Evolutionary conservation across 2,329 filamentous ascomycete species (phyloP), one percentile per base, ranked within the genome.

Genomic region (Lojkania enalia): DNA sequence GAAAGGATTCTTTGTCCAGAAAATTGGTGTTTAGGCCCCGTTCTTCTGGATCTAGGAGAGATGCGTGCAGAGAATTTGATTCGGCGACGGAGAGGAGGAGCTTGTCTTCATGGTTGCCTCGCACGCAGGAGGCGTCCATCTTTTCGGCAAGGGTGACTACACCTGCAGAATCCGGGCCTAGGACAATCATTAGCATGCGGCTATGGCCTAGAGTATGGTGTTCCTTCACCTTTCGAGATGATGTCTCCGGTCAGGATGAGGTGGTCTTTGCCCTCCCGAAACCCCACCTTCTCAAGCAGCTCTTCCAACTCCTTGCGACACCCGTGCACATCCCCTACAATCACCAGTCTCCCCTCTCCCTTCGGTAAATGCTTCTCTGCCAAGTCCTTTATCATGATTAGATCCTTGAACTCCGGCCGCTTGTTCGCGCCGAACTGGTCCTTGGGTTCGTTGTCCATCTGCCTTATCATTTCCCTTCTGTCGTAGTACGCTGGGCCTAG

Each of bases 271-370:
- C 76, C 71, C 19, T 71, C 64, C 47, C 85, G 69, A 69, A 89
- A 92, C 13, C 76, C 65, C 16, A 87, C 73, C 60, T 88, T 84
- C 4, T 78, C 66, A 19, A 97, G 78, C 11, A 97, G 77, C 13
- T 76, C 48, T 51, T 66, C 54, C 20, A 70, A 77, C 49, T 90
- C 81, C 11, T 79, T 67, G 56, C 82, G 82, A 75, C 94, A 94
- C 37, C 94, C 94, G 72, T 97, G 92, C 12, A 97, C 89, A 71
- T 99, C 94, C 42, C 94, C 92, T 23, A 97, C 77, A 49, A 97
- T 77, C 23, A 97, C 75, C 18, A 99, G 74, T 14, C 90, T 77
- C 42, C 30, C 7, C 30, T 15, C 30, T 27, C 61, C 59, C 30
- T 62, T 54, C 9, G 79, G 79, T 11, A 81, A 51, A 37, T 78